Base-by-base conservation (phyloP, 495 filamentous ascomycete genomes). In the Tuber umbilicatum region DNA sequence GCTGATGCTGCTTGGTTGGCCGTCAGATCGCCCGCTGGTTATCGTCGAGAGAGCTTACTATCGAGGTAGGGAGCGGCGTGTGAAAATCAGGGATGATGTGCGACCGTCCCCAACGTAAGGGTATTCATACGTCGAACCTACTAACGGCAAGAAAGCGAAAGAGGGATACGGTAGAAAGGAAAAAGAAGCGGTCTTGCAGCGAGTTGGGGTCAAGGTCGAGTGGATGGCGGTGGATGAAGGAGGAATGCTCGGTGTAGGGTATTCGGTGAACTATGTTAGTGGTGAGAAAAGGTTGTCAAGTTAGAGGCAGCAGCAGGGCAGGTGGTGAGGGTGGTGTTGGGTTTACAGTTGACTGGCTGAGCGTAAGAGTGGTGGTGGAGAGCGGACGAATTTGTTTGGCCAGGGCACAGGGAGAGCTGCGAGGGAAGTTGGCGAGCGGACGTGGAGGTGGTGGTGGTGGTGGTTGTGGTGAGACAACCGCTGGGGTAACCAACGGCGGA, bases 391-490 rank as follows among this genome's bases (percentile, higher is more conserved):
- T 64, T 35, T 64, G 55, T 64, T 64, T 64, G 55, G 55, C 55
- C 55, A 35, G 27, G 5, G 27, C 39, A 69, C 50, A 21, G 38
- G n/a, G 68, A 12, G 67, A 39, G 64, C 37, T 42, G 40, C 19
- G 47, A 31, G 72, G 67, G 50, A 40, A 55, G 73, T 76, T 78
- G 47, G 69, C 38, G 55, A 17, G 55, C 55, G 55, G 55, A 31
- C 55, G 69, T 39, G 68, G 74, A 21, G 74, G 74, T 68, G 43
- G 55, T 37, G 37, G 27, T 68, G 73, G 71, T 73, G 71, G 39
- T 71, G 70, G 69, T 37, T 38, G 69, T 40, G 43, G 73, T 55
- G 70, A 19, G 41, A 78, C 76, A 71, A 71, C 76, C 68, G 19
- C 68, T 38, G 39, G 19, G 64, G 73, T 37, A 31, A 74, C 42